A percentile compares a stretch with the other conserved stretches of the same genome.
These are phyloP conservation scores for Umbelopsis sp. DNA, from an alignment of 192 early-diverging fungal genomes.

Conservation along the genomic window DNA sequence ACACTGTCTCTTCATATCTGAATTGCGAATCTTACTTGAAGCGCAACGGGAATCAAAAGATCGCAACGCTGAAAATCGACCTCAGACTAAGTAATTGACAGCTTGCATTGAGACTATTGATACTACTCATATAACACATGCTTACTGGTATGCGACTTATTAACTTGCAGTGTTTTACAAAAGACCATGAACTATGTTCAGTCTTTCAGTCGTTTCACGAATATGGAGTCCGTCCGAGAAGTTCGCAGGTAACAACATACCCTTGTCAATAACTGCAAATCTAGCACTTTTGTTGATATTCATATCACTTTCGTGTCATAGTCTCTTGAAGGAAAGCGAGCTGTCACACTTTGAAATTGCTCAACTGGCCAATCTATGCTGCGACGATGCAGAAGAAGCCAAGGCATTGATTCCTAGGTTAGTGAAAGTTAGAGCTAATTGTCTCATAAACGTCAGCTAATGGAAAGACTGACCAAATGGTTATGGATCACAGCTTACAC, in stretches of 20 bases:
- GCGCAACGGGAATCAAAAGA: conserved; percentile 61
- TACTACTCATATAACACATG: not conserved
- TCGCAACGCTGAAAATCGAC: conserved; percentile 51
- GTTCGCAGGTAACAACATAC: conserved; percentile 63
- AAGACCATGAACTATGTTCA: conserved; percentile 88
- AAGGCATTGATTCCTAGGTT: conserved; percentile 90
- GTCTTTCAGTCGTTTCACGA: conserved; percentile 82
- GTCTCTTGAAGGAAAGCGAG: conserved; percentile 20
- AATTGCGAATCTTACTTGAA: conserved; percentile 72
- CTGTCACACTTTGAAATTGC: conserved; percentile 85
- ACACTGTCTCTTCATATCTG: conserved; percentile 73
- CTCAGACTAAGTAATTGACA: conserved; percentile 40
- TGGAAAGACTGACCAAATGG: not conserved
- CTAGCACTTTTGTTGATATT: not conserved
- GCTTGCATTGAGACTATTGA: not conserved
- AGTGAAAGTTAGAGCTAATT: not conserved
- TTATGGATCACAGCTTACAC: conserved; percentile 57
- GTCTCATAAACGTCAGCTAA: not conserved
- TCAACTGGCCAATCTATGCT: conserved; percentile 90
- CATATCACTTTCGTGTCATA: conserved; percentile 11
- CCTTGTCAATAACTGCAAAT: conserved; percentile 21
- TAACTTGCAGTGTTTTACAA: conserved; percentile 62
- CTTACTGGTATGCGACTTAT: not conserved
- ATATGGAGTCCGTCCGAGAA: conserved; percentile 85
- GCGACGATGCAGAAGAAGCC: conserved; percentile 90